Evolutionary conservation across 1,139 yeast genomes (phyloP), one percentile per base, ranked within the genome.

Genomic region (Yamadazyma jaroonii): DNA sequence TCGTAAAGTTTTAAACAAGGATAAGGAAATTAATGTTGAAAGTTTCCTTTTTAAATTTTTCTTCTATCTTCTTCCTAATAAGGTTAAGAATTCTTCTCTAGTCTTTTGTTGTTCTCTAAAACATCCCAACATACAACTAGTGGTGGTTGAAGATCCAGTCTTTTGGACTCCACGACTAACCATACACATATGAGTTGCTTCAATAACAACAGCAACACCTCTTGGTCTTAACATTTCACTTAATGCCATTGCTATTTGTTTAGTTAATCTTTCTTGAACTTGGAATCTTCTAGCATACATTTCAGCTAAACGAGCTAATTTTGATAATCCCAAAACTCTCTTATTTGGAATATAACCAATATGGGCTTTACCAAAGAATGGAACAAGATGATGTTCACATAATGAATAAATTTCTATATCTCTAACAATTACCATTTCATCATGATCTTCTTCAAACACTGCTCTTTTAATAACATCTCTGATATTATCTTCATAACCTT

Each of bases 141-240:
- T 94, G 32, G 92, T 82, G 3, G 99, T 92, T 21, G 87, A 77
- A 14, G 96, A 84, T 1, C 97, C 97, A 0, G 96, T 81, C 63
- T 92, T 94, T 60, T 92, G 97, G 17, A 92, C 89, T 35, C 99
- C 99, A 57, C 99, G 79, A 61, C 95, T 88, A 24, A 90, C 97
- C 99, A 92, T 92, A 62, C 99, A 92, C 98, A 94, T 92, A 59
- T 92, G 99, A 8, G 94, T 80, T 21, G 97, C 97, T 62, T 92
- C 98, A 56, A 92, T 89, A 17, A 92, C 97, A 29, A 92, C 98
- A 0, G 97, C 98, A 10, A 92, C 98, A 39, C 98, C 98, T 52
- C 92, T 76, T 12, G 99, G 98, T 56, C 84, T 83, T 52, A 92
- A 71, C 44, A 90, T 86, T 55, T 89, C 97, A 61, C 84, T 81